Conservation (phyloP, 2,329 filamentous ascomycete genomes). For the Plenodomus biglobosus region DNA sequence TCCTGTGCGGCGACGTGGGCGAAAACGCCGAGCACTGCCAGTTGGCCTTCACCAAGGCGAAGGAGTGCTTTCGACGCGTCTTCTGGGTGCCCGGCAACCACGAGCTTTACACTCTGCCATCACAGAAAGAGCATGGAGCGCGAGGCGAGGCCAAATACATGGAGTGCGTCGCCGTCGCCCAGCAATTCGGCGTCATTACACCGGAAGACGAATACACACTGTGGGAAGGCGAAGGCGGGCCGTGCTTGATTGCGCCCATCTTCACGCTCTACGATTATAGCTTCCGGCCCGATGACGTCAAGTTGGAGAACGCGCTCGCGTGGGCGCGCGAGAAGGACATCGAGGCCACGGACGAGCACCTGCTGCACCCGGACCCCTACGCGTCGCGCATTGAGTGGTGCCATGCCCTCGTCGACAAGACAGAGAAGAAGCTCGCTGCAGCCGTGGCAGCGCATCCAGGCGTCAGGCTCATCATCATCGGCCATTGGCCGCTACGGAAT, state of each 20-base stretch:
- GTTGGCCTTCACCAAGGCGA: constrained; percentile 44
- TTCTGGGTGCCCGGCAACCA: constrained; percentile 63
- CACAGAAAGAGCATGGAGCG: constrained; percentile 41
- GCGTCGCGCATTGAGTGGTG: constrained; percentile 50
- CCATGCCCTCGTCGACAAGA: constrained; percentile 44
- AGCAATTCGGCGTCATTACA: constrained; percentile 55
- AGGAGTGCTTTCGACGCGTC: constrained; percentile 49
- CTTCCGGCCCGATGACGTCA: constrained; percentile 55
- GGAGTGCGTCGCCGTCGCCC: constrained; percentile 57
- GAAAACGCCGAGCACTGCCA: constrained; percentile 40
- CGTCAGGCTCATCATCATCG: constrained; percentile 47
- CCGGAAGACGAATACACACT: constrained; percentile 58
- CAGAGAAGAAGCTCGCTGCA: constrained; percentile 46
- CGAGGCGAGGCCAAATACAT: constrained; percentile 58
- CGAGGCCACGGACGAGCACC: constrained; percentile 50
- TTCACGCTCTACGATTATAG: constrained; percentile 64
- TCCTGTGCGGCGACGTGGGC: constrained; percentile 49
- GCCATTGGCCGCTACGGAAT: constrained; percentile 52
- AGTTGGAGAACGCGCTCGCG: constrained; percentile 50
- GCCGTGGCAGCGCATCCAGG: constrained; percentile 34
- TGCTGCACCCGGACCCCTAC: constrained; percentile 51
- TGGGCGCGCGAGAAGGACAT: constrained; percentile 52
- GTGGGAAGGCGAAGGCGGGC: constrained; percentile 56
- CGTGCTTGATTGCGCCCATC: constrained; percentile 56
- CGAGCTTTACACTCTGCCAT: constrained; percentile 57